Evolutionary conservation across 2,329 filamentous ascomycete genomes (phyloP).

Genomic region (Aspergillus floridensis): DNA sequence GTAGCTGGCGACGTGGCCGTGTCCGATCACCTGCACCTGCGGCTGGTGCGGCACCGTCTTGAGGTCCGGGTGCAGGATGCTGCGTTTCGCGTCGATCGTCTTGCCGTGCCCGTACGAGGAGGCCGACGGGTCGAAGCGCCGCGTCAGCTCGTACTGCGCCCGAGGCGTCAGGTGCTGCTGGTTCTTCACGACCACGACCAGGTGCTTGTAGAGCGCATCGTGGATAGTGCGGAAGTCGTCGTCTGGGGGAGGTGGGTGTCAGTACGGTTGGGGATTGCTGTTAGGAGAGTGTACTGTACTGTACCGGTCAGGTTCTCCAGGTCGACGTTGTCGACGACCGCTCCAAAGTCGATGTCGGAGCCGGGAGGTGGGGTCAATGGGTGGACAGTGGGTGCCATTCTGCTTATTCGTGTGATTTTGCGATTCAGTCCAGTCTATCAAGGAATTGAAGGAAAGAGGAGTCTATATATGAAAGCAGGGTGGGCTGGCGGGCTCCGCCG

Average conservation of each 20-base stretch:
- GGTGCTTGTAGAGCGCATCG: constrained; percentile 64
- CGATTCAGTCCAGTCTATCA: background rate
- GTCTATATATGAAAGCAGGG: background rate
- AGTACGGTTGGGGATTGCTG: background rate
- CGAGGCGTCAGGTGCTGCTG: constrained; percentile 63
- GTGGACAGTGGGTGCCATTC: constrained; percentile 17
- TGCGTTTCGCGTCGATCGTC: constrained; percentile 64
- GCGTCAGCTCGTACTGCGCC: constrained; percentile 72
- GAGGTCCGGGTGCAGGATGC: constrained; percentile 72
- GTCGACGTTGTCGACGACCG: constrained; percentile 56
- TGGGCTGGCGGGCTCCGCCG: background rate
- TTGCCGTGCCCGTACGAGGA: constrained; percentile 73
- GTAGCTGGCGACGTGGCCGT: constrained; percentile 66
- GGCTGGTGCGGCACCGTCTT: constrained; percentile 79
- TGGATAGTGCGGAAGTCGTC: constrained; percentile 63
- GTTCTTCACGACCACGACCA: constrained; percentile 69
- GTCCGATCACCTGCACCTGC: constrained; percentile 77
- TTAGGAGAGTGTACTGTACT: constrained; percentile 16
- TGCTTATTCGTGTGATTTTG: background rate
- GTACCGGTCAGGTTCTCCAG: constrained; percentile 63
- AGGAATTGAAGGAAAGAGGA: background rate
- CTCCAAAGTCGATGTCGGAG: constrained; percentile 58
- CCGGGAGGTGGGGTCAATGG: constrained; percentile 25
- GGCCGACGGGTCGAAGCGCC: constrained; percentile 66
- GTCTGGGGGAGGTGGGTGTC: constrained; percentile 43